A percentile compares a stretch with the other conserved stretches of the same genome.
phyloP scores from a whole-genome alignment of 331 rosid species.

The Cydonia oblonga region DNA sequence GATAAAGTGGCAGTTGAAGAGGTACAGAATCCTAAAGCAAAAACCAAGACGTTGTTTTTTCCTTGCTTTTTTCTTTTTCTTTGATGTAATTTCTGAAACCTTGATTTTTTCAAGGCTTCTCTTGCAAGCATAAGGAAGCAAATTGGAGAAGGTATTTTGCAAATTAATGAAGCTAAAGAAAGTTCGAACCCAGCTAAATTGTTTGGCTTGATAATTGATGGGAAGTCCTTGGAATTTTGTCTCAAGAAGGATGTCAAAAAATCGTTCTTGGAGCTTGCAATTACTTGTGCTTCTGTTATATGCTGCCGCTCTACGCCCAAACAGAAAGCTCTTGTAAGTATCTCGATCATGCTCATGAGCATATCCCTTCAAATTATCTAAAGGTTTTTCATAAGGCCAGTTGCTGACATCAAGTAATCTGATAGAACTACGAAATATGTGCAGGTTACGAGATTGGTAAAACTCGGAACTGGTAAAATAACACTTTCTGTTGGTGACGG shows the following conservation, averaged over 20 bases:
- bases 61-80: not conserved
- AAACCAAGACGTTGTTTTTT: not conserved
- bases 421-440: slow-evolving; percentile 12
- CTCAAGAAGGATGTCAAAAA: slow-evolving; percentile 37
- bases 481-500: slow-evolving; percentile 63
- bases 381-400: not conserved
- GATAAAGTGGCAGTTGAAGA: slow-evolving; percentile 35
- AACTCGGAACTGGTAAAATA: slow-evolving; percentile 51
- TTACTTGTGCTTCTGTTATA: slow-evolving; percentile 59
- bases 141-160: slow-evolving; percentile 43
- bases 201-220: slow-evolving; percentile 74
- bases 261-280: slow-evolving; percentile 61
- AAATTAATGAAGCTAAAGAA: slow-evolving; percentile 34
- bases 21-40: slow-evolving; percentile 30
- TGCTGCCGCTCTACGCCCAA: slow-evolving; percentile 89
- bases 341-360: not conserved
- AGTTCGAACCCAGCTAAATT: slow-evolving; percentile 15
- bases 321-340: slow-evolving; percentile 82
- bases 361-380: not conserved
- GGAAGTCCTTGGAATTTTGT: slow-evolving; percentile 70
- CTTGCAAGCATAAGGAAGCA: slow-evolving; percentile 54
- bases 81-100: slow-evolving; percentile 11
- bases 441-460: slow-evolving; percentile 73
- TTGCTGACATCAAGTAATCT: slow-evolving; percentile 5
- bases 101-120: slow-evolving; percentile 48